Evolutionary conservation across 2,329 filamentous ascomycete species (phyloP), one percentile per base, ranked within the genome.

Genomic region (Trichoderma koningii): DNA sequence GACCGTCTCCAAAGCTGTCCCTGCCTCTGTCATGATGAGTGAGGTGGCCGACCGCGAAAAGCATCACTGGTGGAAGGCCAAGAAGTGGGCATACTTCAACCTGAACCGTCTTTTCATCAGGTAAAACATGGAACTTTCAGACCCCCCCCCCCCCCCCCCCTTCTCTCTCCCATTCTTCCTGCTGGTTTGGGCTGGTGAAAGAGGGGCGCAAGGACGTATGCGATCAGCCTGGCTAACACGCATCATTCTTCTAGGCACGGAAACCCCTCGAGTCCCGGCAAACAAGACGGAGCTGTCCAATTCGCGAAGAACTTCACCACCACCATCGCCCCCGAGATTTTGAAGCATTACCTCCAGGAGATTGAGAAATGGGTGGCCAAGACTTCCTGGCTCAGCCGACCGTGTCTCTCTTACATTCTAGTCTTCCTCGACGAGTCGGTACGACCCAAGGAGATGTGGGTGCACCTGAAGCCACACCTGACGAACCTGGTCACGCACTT

Each of bases 21-120:
- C 95, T 5, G 84, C 90, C 64, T 87, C 84, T 70, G 89, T 93
- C 42, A 88, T 98, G 85, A 92, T 96, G 66, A 91, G 91, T 67
- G 92, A 88, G 66, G 80, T 89, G 60, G 88, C 92, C 66, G 94
- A 98, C 74, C 87, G 95, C 65, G 95, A 98, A 78, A 86, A 89
- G 72, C 93, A 97, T 75, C 93, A 97, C 77, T 99, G 95, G 94
- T 99, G 94, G 94, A 99, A 98, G 82, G 91, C 93, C 69, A 98
- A 98, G 88, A 99, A 99, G 79, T 98, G 95, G 95, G 91, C 94
- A 15, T 99, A 97, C 78, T 96, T 95, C 73, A 98, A 98, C 78
- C 80, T 99, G 71, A 99, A 99, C 80, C 87, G 95, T 68, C 86
- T 99, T 19, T 99, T 95, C 74, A 93, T 98, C 71, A 87, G 92